Conservation (phyloP, 148 eudicot genomes). For the Arctostaphylos glauca region DNA sequence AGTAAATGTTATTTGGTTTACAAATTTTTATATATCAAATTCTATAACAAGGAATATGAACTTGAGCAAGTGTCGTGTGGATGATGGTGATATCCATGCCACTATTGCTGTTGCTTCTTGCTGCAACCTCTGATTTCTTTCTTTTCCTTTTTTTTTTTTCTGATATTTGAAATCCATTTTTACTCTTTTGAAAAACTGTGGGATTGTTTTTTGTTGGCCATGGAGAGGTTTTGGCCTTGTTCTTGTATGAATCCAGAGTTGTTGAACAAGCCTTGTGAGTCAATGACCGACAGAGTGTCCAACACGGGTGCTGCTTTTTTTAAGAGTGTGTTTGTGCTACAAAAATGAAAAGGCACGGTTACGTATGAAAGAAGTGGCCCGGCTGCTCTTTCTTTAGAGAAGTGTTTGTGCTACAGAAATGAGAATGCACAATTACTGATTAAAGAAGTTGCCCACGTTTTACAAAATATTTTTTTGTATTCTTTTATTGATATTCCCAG, state of each 20-base stretch:
- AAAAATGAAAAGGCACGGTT: not conserved
- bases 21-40: not conserved
- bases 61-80: not conserved
- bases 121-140: not conserved
- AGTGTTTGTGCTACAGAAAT: too few species aligned
- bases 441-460: not conserved
- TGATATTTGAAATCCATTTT: not conserved
- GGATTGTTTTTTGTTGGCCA: not conserved
- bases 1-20: not conserved
- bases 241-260: not conserved
- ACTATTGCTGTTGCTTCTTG: not conserved
- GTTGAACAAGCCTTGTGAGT: not conserved
- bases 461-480: not conserved
- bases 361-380: too few species aligned
- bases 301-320: not conserved
- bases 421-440: too few species aligned
- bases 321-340: not conserved
- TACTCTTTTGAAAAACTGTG: too few species aligned
- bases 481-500: not conserved
- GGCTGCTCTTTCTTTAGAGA: too few species aligned
- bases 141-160: not conserved
- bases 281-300: not conserved
- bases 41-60: not conserved
- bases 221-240: not conserved
- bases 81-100: not conserved